Evolutionary conservation across 1,139 yeast species (phyloP).

Genomic region (Saccharomyces hybrid): DNA sequence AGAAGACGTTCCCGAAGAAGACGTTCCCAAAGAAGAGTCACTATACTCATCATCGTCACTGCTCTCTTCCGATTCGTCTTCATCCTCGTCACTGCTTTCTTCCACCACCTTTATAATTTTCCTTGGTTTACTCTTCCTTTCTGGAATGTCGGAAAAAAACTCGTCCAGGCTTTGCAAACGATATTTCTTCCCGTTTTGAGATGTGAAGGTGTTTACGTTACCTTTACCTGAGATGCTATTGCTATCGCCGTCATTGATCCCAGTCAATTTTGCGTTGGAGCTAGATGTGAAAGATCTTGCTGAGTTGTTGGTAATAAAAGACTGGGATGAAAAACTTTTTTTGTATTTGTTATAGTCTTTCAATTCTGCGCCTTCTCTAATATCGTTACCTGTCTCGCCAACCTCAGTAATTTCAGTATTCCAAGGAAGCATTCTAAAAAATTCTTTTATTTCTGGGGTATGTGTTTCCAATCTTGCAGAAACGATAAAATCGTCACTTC

Average conservation of each 20-base stretch:
- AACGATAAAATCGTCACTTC: background rate
- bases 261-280: constrained; percentile 3
- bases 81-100: constrained; percentile 27
- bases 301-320: constrained; percentile 11
- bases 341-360: constrained; percentile 26
- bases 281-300: constrained; percentile 2
- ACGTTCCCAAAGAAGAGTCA: background rate
- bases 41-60: constrained; percentile 12
- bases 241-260: background rate
- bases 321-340: constrained; percentile 28
- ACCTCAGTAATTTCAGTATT: constrained; percentile 4
- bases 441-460: constrained; percentile 7
- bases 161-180: constrained; percentile 77
- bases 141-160: constrained; percentile 57
- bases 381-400: constrained; percentile 9
- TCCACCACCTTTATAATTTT: constrained; percentile 31
- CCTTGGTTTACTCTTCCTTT: constrained; percentile 19
- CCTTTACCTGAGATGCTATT: background rate
- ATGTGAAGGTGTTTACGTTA: background rate
- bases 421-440: constrained; percentile 12
- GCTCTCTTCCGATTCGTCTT: constrained; percentile 29
- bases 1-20: background rate
- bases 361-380: constrained; percentile 20
- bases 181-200: constrained; percentile 34
- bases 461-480: background rate